Evolutionary conservation across 140 eudicot genomes (phyloP), one percentile per base, ranked within the genome.

Genomic region (Senecio squalidus): DNA sequence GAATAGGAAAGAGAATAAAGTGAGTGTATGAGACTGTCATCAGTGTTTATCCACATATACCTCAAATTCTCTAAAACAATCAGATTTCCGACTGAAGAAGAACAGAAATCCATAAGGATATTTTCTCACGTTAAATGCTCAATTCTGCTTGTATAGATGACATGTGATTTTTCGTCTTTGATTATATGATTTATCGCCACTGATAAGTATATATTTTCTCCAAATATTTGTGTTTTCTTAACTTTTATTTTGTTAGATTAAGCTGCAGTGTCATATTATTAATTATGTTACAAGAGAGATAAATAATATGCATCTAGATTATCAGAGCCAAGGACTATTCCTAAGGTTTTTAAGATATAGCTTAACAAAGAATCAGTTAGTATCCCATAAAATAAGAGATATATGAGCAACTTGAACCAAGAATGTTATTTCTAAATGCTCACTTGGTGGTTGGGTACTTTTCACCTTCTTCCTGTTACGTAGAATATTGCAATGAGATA

Each of bases 61-160:
- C 53, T 46, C 44, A 2, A 14, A 25, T 59, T 58, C 39, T 69
- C 44, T 38, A 49, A 45, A 50, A 55, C 6, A 51, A 48, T 18
- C 44, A 57, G 14, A 40, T 18, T 55, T 53, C 15, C 46, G 24
- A 34, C 36, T 9, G 16, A 40, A 9, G 20, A 9, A 11, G 16
- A 40, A 33, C 39, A 18, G n/a, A 46, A 46, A 46, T 46, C 10
- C 4, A 15, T 52, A 60, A 49, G 29, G 14, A 62, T 40, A 60
- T 33, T 21, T 66, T 24, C 27, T 24, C 69, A 40, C 21, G 68
- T 30, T 50, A 51, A 58, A 26, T 40, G 58, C 11, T 46, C 14
- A 21, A 22, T 9, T 36, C 70, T 74, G 27, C 70, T 51, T 60
- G 74, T 52, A 66, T n/a, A 21, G 58, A 25, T 60, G 69, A 39